Conservation (phyloP, 2,329 filamentous ascomycete genomes). For the Diplocarpon mali region DNA sequence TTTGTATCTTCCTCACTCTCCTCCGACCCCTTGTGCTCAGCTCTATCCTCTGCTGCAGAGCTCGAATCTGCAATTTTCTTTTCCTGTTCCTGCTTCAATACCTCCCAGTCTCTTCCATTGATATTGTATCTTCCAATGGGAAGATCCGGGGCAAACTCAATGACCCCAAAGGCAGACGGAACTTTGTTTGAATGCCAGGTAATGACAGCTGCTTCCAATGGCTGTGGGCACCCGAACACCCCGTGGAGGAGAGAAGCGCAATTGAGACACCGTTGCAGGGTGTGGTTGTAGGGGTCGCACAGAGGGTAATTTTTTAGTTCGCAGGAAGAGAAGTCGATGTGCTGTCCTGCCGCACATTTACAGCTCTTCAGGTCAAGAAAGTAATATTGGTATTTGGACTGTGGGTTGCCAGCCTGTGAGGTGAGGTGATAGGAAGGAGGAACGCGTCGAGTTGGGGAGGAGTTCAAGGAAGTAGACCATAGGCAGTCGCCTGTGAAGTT, state of each 20-base stretch:
- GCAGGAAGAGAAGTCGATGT: neutral
- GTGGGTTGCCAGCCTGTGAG: neutral
- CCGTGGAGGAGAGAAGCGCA: neutral
- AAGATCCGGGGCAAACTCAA: neutral
- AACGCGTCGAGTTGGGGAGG: neutral
- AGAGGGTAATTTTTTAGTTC: neutral
- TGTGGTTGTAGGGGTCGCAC: neutral
- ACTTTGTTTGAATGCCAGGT: neutral
- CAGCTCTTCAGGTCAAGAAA: neutral
- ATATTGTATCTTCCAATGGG: neutral
- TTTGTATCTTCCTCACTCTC: too few species aligned
- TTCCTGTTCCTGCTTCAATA: neutral
- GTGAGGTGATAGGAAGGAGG: neutral
- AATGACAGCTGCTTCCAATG: neutral
- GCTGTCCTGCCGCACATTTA: neutral
- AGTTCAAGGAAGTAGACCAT: neutral
- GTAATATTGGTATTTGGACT: neutral
- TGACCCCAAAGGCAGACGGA: neutral
- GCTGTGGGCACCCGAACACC: neutral
- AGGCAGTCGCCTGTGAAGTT: neutral
- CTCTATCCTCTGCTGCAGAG: too few species aligned
- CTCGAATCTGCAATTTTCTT: too few species aligned
- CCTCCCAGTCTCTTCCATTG: neutral
- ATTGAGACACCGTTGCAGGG: conserved; percentile 1
- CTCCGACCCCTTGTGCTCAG: too few species aligned